A percentile compares a stretch with the other conserved stretches of the same genome.
phyloP scores from a whole-genome alignment of 2,329 filamentous ascomycete species.

The Lachnellula arida region DNA sequence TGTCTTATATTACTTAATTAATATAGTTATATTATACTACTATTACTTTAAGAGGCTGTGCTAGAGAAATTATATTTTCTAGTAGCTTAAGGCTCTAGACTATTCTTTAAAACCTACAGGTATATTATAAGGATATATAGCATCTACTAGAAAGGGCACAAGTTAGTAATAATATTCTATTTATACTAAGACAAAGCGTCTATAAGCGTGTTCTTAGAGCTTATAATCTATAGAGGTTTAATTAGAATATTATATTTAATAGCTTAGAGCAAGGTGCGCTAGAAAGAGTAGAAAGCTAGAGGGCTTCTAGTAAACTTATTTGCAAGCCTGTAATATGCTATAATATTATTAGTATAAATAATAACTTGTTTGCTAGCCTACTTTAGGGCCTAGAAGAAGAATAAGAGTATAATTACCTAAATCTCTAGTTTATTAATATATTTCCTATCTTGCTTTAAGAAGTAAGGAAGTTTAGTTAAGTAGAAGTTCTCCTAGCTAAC shows the following conservation, averaged over 20 bases:
- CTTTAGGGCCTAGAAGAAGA: not conserved
- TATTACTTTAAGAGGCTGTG: not conserved
- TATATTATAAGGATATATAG: not conserved
- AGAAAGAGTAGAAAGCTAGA: no score
- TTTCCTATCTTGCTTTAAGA: not conserved
- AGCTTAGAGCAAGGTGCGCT: no score
- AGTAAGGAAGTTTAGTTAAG: not conserved
- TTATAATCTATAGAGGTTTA: not conserved
- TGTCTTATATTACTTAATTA: no score
- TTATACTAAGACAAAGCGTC: not conserved
- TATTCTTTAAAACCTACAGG: not conserved
- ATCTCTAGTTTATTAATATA: not conserved
- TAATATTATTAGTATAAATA: not conserved
- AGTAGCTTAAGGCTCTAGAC: not conserved
- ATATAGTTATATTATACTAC: not conserved
- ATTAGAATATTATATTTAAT: not conserved
- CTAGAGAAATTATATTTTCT: not conserved
- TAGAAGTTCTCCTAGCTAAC: no score
- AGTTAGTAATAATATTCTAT: not conserved
- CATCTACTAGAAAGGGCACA: not conserved
- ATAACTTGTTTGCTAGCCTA: not conserved
- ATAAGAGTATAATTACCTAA: not conserved
- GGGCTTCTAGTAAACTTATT: not conserved
- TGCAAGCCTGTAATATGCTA: not conserved
- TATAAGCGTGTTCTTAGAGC: not conserved